phyloP scores from a whole-genome alignment of 2,329 filamentous ascomycete species.

The Cercospora berteroae region DNA sequence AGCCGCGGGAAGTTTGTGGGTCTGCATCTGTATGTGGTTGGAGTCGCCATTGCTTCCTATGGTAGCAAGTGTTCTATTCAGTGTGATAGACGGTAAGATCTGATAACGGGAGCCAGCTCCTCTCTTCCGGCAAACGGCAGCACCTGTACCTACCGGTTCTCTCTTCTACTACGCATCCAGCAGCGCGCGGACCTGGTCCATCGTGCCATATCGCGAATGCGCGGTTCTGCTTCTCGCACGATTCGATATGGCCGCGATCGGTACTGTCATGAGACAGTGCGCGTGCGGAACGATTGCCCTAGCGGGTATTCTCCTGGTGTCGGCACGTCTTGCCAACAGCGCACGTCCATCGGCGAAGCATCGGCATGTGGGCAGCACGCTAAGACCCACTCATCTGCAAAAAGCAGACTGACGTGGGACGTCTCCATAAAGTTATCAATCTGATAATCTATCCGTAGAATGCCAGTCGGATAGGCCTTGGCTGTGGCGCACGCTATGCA shows the following conservation, averaged over 20 bases:
- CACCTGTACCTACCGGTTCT: slow-evolving; percentile 8
- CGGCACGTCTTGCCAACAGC: background rate
- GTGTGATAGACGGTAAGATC: background rate
- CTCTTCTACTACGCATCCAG: background rate
- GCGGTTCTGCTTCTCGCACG: background rate
- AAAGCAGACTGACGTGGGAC: slow-evolving; percentile 2
- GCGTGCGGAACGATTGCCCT: background rate
- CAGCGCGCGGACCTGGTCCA: background rate
- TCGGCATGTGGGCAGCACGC: background rate
- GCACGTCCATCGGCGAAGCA: background rate
- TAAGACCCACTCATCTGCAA: background rate
- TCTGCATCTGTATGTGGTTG: slow-evolving; percentile 1
- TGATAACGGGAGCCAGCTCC: slow-evolving; percentile 2
- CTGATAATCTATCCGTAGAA: slow-evolving; percentile 11
- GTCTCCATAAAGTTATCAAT: slow-evolving; percentile 16
- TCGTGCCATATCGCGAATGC: background rate
- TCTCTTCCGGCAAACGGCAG: background rate
- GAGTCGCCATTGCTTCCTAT: slow-evolving; percentile 8
- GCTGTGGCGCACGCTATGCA: background rate
- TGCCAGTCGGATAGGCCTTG: background rate
- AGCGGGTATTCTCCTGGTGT: background rate
- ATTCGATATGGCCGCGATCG: slow-evolving; percentile 6
- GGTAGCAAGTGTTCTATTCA: background rate
- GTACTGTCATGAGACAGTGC: background rate
- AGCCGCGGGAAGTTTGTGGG: slow-evolving; percentile 18